A percentile compares a stretch with the other conserved stretches of the same genome.
phyloP scores from a whole-genome alignment of 1,284 basidiomycete species.

The Ceratobasidium sp. region DNA sequence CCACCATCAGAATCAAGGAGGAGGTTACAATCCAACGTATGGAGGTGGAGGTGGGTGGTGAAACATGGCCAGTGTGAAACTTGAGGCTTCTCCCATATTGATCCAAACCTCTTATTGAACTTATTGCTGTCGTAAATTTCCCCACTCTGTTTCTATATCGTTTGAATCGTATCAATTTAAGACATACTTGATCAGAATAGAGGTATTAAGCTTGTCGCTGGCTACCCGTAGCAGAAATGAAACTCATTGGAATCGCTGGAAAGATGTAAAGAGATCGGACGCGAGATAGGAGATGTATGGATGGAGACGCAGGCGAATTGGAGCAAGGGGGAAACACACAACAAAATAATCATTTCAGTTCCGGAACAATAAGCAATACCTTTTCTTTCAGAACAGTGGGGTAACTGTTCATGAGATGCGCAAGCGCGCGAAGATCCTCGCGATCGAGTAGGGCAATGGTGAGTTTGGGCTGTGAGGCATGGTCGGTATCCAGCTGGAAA shows the following conservation, averaged over 20 bases:
- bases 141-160: neutral
- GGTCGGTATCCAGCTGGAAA: neutral
- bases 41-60: conserved; percentile 23
- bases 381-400: conserved; percentile 82
- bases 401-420: conserved; percentile 88
- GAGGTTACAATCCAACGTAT: conserved; percentile 30
- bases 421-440: conserved; percentile 81
- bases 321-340: conserved; percentile 9
- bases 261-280: neutral
- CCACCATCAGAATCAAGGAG: conserved; percentile 3
- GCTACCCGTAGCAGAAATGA: neutral
- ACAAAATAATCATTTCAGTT: conserved; percentile 32
- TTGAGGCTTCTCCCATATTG: neutral
- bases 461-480: conserved; percentile 68
- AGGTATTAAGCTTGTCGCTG: conserved; percentile 22
- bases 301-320: neutral
- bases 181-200: conserved; percentile 3
- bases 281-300: neutral
- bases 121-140: conserved; percentile 2
- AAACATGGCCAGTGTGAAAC: neutral
- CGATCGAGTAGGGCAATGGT: conserved; percentile 83
- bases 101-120: neutral
- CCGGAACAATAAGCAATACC: conserved; percentile 47
- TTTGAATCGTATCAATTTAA: conserved; percentile 9
- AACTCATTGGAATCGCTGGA: neutral